A percentile compares a stretch with the other conserved stretches of the same genome.
Evolutionary conservation across 129 eudicot species (phyloP).

Genomic region (Centaurea solstitialis): DNA sequence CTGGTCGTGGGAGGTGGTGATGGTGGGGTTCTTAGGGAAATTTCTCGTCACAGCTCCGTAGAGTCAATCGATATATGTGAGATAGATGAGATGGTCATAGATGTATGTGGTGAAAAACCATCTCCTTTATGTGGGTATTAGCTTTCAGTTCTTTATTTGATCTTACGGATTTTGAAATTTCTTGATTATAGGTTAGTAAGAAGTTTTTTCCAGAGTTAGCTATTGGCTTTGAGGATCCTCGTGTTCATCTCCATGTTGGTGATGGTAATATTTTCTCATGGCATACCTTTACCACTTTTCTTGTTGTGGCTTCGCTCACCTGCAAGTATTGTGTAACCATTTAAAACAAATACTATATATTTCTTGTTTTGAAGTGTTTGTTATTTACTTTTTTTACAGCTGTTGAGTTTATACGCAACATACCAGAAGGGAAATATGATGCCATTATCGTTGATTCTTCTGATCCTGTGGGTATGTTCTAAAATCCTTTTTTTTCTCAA

Average conservation of each 20-base stretch:
- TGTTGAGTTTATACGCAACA: constrained; percentile 59
- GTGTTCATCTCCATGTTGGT: constrained; percentile 90
- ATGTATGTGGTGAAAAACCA: constrained; percentile 58
- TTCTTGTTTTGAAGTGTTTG: not conserved
- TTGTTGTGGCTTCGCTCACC: not conserved
- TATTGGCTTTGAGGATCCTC: constrained; percentile 95
- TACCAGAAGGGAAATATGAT: constrained; percentile 87
- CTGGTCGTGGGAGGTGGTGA: constrained; percentile 98
- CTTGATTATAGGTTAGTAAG: constrained; percentile 67
- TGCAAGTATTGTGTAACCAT: not conserved
- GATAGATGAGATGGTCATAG: constrained; percentile 96
- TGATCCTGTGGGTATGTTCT: constrained; percentile 89
- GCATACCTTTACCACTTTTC: not conserved
- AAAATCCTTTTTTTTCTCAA: not conserved
- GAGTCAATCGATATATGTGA: constrained; percentile 92
- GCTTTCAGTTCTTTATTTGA: not conserved
- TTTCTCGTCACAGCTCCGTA: constrained; percentile 90
- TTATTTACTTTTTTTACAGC: constrained; percentile 49
- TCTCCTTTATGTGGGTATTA: not conserved
- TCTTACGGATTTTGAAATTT: constrained; percentile 12
- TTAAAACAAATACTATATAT: not conserved
- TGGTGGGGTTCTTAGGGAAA: constrained; percentile 96
- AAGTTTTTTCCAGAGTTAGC: constrained; percentile 89
- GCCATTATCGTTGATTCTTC: constrained; percentile 94
- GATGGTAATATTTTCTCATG: constrained; percentile 62